Evolutionary conservation across 1,284 basidiomycete species (phyloP).

Genomic region (Tylopilus sp.): DNA sequence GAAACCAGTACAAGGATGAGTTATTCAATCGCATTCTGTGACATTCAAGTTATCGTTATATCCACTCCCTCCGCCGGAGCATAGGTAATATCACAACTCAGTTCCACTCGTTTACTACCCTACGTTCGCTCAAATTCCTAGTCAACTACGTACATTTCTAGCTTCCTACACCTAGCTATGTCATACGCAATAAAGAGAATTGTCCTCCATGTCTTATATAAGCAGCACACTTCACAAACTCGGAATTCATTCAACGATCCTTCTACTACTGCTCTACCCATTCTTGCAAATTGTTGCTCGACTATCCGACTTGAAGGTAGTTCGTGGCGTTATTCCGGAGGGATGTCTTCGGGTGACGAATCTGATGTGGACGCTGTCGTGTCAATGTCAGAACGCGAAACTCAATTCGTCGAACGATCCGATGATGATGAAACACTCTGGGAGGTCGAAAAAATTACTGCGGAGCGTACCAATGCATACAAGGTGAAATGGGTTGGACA

Average conservation of each 20-base stretch:
- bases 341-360: constrained; percentile 31
- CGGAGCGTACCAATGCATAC: constrained; percentile 59
- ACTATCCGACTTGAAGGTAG: background rate
- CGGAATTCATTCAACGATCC: background rate
- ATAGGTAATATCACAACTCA: constrained; percentile 14
- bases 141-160: constrained; percentile 15
- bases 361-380: background rate
- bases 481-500: constrained; percentile 71
- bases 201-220: constrained; percentile 21
- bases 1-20: constrained; percentile 14
- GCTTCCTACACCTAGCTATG: constrained; percentile 6
- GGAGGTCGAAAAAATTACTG: constrained; percentile 68
- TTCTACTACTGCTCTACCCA: background rate
- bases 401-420: constrained; percentile 57
- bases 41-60: background rate
- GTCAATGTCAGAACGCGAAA: constrained; percentile 51
- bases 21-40: constrained; percentile 2
- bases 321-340: background rate
- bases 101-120: constrained; percentile 28
- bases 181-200: no score
- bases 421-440: constrained; percentile 66
- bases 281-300: constrained; percentile 50
- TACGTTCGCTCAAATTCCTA: constrained; percentile 34
- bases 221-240: constrained; percentile 2
- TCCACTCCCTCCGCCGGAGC: constrained; percentile 6